Percentiles rank a stretch among this genome's conserved stretches.
Conservation (phyloP, 352 stramenopile genomes). For the Elongisporangium senticosum region DNA sequence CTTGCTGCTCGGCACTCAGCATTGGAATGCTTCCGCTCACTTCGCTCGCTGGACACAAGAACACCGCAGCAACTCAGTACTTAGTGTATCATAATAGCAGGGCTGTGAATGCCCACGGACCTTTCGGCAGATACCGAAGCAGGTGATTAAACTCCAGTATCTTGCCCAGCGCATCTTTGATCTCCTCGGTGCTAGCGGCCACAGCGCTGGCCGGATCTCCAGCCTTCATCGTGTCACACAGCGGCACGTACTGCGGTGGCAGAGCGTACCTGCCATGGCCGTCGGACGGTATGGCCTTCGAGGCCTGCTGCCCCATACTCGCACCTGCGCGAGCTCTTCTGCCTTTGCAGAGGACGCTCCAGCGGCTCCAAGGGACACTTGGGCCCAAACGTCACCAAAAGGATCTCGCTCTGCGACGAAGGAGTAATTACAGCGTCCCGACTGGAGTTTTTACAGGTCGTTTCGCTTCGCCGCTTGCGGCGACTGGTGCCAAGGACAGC, state of each 20-base stretch:
- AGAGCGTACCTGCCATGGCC: slow-evolving; percentile 19
- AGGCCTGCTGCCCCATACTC: slow-evolving; percentile 60
- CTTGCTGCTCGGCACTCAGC: slow-evolving; percentile 43
- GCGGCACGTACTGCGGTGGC: slow-evolving; percentile 41
- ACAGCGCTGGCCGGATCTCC: slow-evolving; percentile 30
- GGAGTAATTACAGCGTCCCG: not conserved
- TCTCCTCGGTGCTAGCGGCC: slow-evolving; percentile 32
- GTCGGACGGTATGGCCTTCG: slow-evolving; percentile 12
- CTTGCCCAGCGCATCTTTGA: slow-evolving; percentile 58
- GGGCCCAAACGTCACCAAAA: not conserved
- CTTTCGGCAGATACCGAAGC: slow-evolving; percentile 53
- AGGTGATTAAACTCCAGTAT: slow-evolving; percentile 63
- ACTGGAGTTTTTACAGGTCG: not conserved
- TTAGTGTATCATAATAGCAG: not conserved
- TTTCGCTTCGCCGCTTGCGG: not conserved
- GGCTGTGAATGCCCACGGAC: slow-evolving; percentile 6
- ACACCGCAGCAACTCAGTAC: not conserved
- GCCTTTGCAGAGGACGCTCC: not conserved
- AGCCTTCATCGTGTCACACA: slow-evolving; percentile 54
- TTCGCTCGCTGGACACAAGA: slow-evolving; percentile 28
- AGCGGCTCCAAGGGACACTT: not conserved
- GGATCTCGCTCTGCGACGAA: not conserved
- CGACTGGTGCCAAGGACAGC: not conserved
- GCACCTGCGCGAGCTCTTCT: not conserved
- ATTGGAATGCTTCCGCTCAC: slow-evolving; percentile 15